Conservation (phyloP, 495 filamentous ascomycete genomes). For the Neurospora africana region DNA sequence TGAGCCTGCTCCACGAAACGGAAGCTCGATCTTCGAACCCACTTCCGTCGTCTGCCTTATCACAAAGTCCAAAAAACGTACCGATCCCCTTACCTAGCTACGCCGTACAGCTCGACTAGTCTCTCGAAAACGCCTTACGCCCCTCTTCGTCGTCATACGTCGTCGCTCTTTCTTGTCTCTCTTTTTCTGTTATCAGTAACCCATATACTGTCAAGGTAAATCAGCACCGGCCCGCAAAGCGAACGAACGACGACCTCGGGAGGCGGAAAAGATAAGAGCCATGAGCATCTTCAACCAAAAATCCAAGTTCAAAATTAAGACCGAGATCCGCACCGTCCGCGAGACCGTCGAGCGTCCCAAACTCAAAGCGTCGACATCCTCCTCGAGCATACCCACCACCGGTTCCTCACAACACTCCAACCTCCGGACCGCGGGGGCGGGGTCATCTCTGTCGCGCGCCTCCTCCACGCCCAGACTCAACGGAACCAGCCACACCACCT, state of each 20-base stretch:
- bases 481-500: neutral
- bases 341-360: slow-evolving; percentile 15
- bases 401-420: neutral
- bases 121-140: neutral
- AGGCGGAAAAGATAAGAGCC: neutral
- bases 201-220: neutral
- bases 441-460: neutral
- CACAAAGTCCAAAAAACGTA: neutral
- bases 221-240: neutral
- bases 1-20: neutral
- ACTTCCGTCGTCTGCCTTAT: neutral
- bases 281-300: slow-evolving; percentile 30
- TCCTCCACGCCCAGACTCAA: neutral
- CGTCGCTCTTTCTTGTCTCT: neutral
- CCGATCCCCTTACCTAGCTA: neutral
- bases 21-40: neutral
- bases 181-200: neutral
- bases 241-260: neutral
- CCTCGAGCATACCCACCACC: neutral
- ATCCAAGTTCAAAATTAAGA: slow-evolving; percentile 26
- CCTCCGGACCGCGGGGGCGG: neutral
- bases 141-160: neutral
- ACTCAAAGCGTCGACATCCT: slow-evolving; percentile 3
- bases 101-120: neutral
- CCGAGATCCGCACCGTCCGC: slow-evolving; percentile 20